Conservation (phyloP, 805 yeast species). For the Yarrowia bubula region DNA sequence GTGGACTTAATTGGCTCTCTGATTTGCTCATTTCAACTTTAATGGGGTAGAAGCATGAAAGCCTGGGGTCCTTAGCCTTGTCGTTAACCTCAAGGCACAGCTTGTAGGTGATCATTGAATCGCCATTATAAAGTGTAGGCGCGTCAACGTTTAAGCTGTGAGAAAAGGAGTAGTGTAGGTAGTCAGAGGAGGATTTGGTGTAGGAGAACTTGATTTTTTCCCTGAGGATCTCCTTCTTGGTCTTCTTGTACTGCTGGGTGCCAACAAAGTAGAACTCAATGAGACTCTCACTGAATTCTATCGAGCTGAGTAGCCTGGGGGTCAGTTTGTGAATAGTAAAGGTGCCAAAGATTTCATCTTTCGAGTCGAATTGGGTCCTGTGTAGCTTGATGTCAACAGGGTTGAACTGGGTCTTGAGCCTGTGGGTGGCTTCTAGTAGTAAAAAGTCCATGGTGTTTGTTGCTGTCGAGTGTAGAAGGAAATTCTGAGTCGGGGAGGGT, state of each 20-base stretch:
- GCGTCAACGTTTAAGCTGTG: not conserved
- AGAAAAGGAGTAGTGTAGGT: not conserved
- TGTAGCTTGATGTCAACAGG: conserved; percentile 10
- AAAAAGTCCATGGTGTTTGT: not conserved
- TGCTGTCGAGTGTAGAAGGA: not conserved
- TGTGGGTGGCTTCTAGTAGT: conserved; percentile 7
- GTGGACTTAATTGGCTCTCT: not conserved
- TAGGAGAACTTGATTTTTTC: conserved; percentile 7
- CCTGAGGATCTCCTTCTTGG: not conserved
- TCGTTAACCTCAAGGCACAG: not conserved
- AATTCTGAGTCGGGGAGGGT: conserved; percentile 14
- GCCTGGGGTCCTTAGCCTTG: not conserved
- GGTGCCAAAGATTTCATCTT: not conserved
- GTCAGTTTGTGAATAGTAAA: conserved; percentile 1
- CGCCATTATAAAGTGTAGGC: conserved; percentile 6
- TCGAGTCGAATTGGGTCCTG: not conserved
- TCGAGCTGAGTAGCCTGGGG: not conserved
- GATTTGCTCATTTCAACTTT: not conserved
- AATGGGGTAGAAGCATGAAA: conserved; percentile 7
- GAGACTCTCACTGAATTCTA: conserved; percentile 2
- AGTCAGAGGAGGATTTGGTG: not conserved
- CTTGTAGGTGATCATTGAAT: conserved; percentile 5
- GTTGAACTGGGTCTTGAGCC: conserved; percentile 3
- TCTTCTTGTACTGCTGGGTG: conserved; percentile 15
- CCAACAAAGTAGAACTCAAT: conserved; percentile 14